These are phyloP conservation scores for Petunia axillaris DNA, from an alignment of 257 asterid species.

Conservation along the genomic window DNA sequence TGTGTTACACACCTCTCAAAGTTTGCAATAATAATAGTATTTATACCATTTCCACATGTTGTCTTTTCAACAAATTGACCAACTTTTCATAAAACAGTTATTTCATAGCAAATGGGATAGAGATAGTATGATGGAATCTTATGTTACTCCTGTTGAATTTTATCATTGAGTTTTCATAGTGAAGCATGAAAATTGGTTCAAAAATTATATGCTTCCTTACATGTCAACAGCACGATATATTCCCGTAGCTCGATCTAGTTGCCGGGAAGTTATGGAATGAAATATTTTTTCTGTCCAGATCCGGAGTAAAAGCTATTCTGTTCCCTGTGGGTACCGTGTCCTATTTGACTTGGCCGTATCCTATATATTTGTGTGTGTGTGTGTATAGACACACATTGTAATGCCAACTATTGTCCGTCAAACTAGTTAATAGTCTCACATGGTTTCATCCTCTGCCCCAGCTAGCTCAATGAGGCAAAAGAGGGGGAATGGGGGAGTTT, in stretches of 20 bases:
- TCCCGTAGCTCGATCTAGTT: background rate
- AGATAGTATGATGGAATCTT: background rate
- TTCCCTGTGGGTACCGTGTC: background rate
- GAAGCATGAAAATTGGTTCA: background rate
- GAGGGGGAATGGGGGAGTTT: conserved; percentile 9
- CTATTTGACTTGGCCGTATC: background rate
- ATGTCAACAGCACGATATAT: conserved; percentile 14
- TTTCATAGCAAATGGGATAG: background rate
- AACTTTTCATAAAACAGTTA: background rate
- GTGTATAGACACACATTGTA: background rate
- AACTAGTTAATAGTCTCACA: conserved; percentile 2
- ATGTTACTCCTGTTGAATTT: background rate
- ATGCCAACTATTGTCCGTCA: background rate
- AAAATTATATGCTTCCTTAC: background rate
- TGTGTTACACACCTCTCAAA: background rate
- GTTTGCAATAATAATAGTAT: background rate
- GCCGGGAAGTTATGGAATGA: background rate
- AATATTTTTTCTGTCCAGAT: background rate
- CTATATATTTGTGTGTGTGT: too few species aligned
- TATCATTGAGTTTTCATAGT: background rate
- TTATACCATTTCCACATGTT: background rate
- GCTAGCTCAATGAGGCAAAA: background rate
- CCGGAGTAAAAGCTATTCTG: background rate
- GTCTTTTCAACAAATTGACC: background rate
- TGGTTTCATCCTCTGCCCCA: conserved; percentile 3